Conservation (phyloP, 108 stramenopile species). For the Schizochytrium sp. region DNA sequence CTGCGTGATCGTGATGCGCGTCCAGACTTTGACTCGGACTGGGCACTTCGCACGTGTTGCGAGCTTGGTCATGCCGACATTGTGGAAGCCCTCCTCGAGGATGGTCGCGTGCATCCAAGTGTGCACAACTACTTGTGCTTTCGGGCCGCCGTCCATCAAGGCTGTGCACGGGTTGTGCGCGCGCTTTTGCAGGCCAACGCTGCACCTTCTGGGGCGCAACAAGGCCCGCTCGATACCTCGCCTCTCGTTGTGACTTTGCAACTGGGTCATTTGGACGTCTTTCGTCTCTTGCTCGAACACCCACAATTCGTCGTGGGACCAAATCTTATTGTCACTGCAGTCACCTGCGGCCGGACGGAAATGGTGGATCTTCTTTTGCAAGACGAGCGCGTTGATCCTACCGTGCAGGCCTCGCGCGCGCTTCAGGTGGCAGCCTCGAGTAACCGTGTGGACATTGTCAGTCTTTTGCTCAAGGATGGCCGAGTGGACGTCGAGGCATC, state of each 20-base stretch:
- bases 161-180: not conserved
- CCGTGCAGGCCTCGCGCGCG: not conserved
- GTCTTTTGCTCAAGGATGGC: not conserved
- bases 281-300: not conserved
- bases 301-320: not conserved
- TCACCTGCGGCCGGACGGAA: not conserved
- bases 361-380: not conserved
- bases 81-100: not conserved
- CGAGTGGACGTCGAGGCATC: not conserved
- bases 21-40: not conserved
- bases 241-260: not conserved
- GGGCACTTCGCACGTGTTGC: not conserved
- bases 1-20: not conserved
- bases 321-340: not conserved
- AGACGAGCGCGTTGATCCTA: not conserved
- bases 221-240: not conserved
- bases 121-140: not conserved
- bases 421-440: not conserved
- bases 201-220: not conserved
- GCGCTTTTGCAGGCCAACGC: not conserved
- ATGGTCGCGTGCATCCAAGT: not conserved
- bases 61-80: not conserved
- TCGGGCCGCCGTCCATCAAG: not conserved
- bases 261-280: not conserved
- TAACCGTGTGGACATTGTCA: not conserved